Evolutionary conservation across 345 rosid species (phyloP), one percentile per base, ranked within the genome.

Genomic region (Moricandia moricandioides): DNA sequence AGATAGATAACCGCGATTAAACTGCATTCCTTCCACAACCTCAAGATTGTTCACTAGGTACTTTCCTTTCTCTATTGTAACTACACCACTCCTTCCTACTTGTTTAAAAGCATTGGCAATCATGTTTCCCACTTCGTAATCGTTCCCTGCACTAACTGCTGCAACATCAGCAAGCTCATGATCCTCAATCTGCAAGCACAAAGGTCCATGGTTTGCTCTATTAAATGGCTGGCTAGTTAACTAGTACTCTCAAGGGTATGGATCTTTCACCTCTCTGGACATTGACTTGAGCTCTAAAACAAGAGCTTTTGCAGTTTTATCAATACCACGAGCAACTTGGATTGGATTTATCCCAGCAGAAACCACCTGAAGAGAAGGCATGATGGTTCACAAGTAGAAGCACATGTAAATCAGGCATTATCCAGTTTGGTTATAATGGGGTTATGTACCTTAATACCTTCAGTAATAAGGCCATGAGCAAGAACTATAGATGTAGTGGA

Each of bases 11-110:
- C 97, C 97, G 8, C 96, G 91, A 69, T 85, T 87, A 58, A 94
- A 89, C 78, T 88, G 91, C 98, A 94, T 94, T 72, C 98, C 98
- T 84, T 89, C 87, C 21, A 91, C 91, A 33, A 94, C 71, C 67
- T 88, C 74, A 62, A 89, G 84, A 82, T 70, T 79, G 82, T 82
- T 91, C 68, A 86, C 91, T 0, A 82, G 60, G 71, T 69, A 70
- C 63, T 75, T 87, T 51, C 95, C 97, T 58, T 83, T 85, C 83
- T 88, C 95, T 70, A 88, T 89, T 55, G 89, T 91, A 57, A 94
- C 87, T 1, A 88, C 86, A 39, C 96, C 97, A 70, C 29, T 63
- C 84, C 86, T 88, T 54, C 96, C 97, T 43, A 91, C 96, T 80
- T 78, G 71, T 65, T 6, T 82, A 76, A 91, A 40, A 67, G 97